Base-by-base conservation (phyloP, 768 basidiomycete genomes). In the Lactarius evosmus region DNA sequence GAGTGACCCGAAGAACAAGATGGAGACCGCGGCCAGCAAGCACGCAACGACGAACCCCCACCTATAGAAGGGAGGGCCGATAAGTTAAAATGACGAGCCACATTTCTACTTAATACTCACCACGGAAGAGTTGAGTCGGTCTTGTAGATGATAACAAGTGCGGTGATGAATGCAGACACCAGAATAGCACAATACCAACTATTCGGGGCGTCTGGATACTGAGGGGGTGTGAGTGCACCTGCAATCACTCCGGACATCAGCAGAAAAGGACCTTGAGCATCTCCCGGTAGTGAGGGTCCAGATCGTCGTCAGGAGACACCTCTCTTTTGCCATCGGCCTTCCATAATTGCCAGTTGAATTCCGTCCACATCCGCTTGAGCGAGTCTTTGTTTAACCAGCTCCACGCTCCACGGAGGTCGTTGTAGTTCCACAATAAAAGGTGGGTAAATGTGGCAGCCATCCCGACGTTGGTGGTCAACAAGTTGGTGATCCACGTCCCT, bases 381-480 rank as follows among this genome's bases (percentile, higher is more conserved):
- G 72, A 70, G 17, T 76, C 70, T 2, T 77, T 78, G 0, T 71
- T 71, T 63, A 77, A 65, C 83, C 83, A 84, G 30, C 61, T 69
- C 81, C 83, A 84, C 14, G 80, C 78, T 17, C 66, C 67, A 19
- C 70, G 69, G 59, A 81, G 60, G 66, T 81, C 80, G 33, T 76
- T 65, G 49, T 70, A 79, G 71, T 81, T 82, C 80, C 80, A 81
- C 8, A 81, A 72, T 36, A 81, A 67, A 17, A 81, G 74, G 66
- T 80, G 80, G 2, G 79, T 79, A 57, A 81, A 79, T 0, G 81
- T 80, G 3, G 80, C 80, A 27, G 77, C 80, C 75, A 81, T 75
- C n/a, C 77, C 80, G 40, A 82, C 69, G 69, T 83, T 82, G 7
- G 78, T 76, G 16, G 74, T 65, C 30, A 82, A 72, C 3, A 83